phyloP scores from a whole-genome alignment of 2,329 filamentous ascomycete genomes.

The Diaporthe vaccinii region DNA sequence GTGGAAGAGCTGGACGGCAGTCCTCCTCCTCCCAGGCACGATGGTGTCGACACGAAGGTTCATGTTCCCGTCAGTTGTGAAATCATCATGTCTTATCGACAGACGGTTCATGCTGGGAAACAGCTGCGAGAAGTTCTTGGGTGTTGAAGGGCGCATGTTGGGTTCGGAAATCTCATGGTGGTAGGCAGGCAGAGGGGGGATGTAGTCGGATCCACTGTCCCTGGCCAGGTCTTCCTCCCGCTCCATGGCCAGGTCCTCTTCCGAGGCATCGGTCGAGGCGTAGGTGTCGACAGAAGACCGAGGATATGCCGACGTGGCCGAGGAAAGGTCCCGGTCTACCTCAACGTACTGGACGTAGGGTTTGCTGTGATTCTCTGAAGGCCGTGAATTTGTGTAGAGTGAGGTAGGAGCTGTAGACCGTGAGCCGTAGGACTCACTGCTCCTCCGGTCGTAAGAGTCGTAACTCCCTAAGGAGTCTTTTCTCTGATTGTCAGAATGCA shows the following conservation, averaged over 20 bases:
- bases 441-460: conserved; percentile 36
- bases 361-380: conserved; percentile 33
- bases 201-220: conserved; percentile 50
- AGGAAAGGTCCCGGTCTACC: conserved; percentile 54
- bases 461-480: conserved; percentile 28
- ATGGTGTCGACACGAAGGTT: conserved; percentile 91
- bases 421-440: conserved; percentile 38
- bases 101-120: conserved; percentile 89
- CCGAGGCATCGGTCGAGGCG: conserved; percentile 77
- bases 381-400: conserved; percentile 26
- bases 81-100: conserved; percentile 89
- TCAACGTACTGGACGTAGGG: conserved; percentile 39
- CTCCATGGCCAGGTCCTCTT: conserved; percentile 65
- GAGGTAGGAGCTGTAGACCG: conserved; percentile 39
- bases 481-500: conserved; percentile 35
- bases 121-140: conserved; percentile 84
- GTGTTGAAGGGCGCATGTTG: conserved; percentile 81
- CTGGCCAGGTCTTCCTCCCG: conserved; percentile 52
- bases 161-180: conserved; percentile 72
- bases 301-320: conserved; percentile 58
- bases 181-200: conserved; percentile 70
- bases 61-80: conserved; percentile 94
- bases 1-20: conserved; percentile 86
- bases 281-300: conserved; percentile 83
- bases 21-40: conserved; percentile 73